Evolutionary conservation across 2,329 filamentous ascomycete species (phyloP), one percentile per base, ranked within the genome.

Genomic region (Epichloe hybrida): DNA sequence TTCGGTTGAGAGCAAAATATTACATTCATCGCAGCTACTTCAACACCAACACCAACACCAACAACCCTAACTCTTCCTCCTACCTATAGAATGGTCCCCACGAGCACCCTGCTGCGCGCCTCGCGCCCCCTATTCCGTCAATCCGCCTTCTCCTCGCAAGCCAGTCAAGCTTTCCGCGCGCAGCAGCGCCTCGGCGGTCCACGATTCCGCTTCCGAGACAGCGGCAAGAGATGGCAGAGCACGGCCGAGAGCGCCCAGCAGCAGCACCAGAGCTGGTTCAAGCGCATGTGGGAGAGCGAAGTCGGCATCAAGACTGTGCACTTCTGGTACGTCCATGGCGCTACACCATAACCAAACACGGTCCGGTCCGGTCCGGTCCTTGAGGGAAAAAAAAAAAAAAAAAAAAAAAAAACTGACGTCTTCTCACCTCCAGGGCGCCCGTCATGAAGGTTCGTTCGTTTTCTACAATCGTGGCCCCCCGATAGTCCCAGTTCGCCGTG

Each of bases 261-360:
- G 53, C 66, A 69, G 52, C 61, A 70, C 58, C 60, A 67, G 55
- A 71, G 72, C 63, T 83, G 76, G 75, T 82, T 93, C 68, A 81
- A 84, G 74, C 82, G 82, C 69, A 80, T 94, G 76, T 89, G 84
- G 84, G 81, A 88, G 68, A 88, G 84, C 68, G 85, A 86, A 55
- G 70, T 90, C 57, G 87, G 87, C 48, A 60, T 90, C 60, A 89
- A 89, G 83, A 98, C 93, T 55, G 93, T 98, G 62, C 93, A 98
- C 71, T 98, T 98, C 74, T 98, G 93, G 91, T 91, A 74, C 8
- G 48, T 41, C 4, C 31, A 31, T 9, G 27, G 27, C 27, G 27
- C 27, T 27, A 27, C 27, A 27, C 2, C 27, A 23, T 21, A 21
- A 4, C 21, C 4, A 23, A 1, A 23, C 4, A 23, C 21, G 21